phyloP scores from a whole-genome alignment of 208 protist species.

The Trypanosoma melophagium region DNA sequence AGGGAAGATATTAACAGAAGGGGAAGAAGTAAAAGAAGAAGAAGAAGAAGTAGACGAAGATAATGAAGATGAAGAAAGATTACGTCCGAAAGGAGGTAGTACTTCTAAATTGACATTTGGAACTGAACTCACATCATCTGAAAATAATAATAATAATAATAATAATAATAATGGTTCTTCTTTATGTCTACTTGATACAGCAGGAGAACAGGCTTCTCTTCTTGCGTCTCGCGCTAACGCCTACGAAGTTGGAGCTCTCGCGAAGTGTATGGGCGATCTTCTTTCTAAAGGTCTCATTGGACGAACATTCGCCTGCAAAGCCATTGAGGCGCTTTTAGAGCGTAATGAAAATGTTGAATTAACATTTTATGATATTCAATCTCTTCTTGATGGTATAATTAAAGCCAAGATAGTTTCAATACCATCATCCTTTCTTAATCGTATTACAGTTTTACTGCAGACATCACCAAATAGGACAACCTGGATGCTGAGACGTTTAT shows the following conservation, averaged over 20 bases:
- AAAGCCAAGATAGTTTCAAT: neutral
- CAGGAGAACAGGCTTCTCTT: constrained; percentile 15
- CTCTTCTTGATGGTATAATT: constrained; percentile 24
- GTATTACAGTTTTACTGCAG: constrained; percentile 11
- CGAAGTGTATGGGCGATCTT: constrained; percentile 26
- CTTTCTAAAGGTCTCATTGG: constrained; percentile 11
- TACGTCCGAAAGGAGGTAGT: neutral
- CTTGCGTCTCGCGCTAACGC: constrained; percentile 31
- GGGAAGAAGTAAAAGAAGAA: constrained; percentile 1
- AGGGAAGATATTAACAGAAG: neutral
- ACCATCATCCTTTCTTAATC: constrained; percentile 11
- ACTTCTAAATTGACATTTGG: neutral
- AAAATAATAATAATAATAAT: constrained; percentile 4
- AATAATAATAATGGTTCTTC: neutral
- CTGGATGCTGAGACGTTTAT: constrained; percentile 19
- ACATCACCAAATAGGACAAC: constrained; percentile 20
- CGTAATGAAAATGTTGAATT: constrained; percentile 20
- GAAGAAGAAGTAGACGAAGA: neutral
- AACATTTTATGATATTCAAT: constrained; percentile 20
- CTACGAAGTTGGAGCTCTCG: constrained; percentile 41
- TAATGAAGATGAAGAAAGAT: neutral
- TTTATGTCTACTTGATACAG: constrained; percentile 12
- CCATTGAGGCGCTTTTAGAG: constrained; percentile 11
- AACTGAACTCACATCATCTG: neutral
- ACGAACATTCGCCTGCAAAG: constrained; percentile 4